Conservation (phyloP, 805 yeast genomes). For the Saccharomycopsis capsularis region DNA sequence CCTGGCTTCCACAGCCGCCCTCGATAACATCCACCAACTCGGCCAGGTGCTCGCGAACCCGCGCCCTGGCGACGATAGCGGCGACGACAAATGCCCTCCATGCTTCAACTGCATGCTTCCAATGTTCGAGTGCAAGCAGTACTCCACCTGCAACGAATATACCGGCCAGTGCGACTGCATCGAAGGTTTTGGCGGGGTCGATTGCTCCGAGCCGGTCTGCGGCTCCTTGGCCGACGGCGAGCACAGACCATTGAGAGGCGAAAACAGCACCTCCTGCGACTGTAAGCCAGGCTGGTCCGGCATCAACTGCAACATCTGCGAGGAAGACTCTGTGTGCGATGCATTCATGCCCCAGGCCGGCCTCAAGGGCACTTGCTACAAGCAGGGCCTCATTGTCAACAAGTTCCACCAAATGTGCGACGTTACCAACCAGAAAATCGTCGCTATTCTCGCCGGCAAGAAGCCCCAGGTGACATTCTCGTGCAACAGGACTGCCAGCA, state of each 20-base stretch:
- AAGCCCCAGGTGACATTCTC: conserved; percentile 89
- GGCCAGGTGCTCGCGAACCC: background rate
- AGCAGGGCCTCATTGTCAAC: conserved; percentile 75
- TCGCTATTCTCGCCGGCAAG: conserved; percentile 70
- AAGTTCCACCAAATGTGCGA: conserved; percentile 86
- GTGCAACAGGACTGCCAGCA: conserved; percentile 59
- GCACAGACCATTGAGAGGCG: conserved; percentile 51
- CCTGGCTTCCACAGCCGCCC: too few species aligned
- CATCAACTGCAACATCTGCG: conserved; percentile 87
- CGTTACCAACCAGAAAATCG: conserved; percentile 83
- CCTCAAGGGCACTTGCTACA: conserved; percentile 80
- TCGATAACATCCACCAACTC: background rate
- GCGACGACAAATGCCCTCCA: conserved; percentile 61
- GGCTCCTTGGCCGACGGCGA: conserved; percentile 68
- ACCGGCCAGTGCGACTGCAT: conserved; percentile 92
- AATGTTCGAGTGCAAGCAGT: conserved; percentile 83
- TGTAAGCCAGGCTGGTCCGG: conserved; percentile 91
- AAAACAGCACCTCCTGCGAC: conserved; percentile 43
- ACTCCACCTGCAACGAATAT: conserved; percentile 76
- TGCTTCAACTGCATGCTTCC: conserved; percentile 95
- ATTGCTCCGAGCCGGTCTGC: conserved; percentile 83
- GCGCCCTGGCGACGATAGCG: conserved; percentile 4
- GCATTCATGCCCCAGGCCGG: conserved; percentile 77
- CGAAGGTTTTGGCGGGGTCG: conserved; percentile 89
- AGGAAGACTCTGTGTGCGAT: conserved; percentile 67